Evolutionary conservation across 129 eudicot species (phyloP).

Genomic region (carrot (Daucus carota)): DH1_v3.0 NC_030383.2:56790001-56790500

Average conservation of each 20-base stretch:
- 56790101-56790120: constrained; percentile 55
- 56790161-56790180: constrained; percentile 88
- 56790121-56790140: constrained; percentile 51
- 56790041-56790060: constrained; percentile 84
- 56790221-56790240: constrained; percentile 54
- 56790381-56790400: not conserved
- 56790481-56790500: constrained; percentile 16
- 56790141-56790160: constrained; percentile 59
- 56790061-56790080: constrained; percentile 63
- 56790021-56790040: constrained; percentile 68
- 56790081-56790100: constrained; percentile 78
- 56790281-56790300: not conserved
- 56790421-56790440: constrained; percentile 12
- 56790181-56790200: constrained; percentile 67
- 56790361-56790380: constrained; percentile 12
- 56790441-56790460: constrained; percentile 9
- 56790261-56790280: constrained; percentile 23
- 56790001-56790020: constrained; percentile 52
- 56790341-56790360: constrained; percentile 27
- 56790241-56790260: constrained; percentile 6
- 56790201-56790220: constrained; percentile 77
- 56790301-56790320: constrained; percentile 20
- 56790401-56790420: not conserved
- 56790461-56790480: constrained; percentile 11
- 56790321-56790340: constrained; percentile 17